Base-by-base conservation (phyloP, 1,139 yeast genomes). In the Meyerozyma carpophila region DNA sequence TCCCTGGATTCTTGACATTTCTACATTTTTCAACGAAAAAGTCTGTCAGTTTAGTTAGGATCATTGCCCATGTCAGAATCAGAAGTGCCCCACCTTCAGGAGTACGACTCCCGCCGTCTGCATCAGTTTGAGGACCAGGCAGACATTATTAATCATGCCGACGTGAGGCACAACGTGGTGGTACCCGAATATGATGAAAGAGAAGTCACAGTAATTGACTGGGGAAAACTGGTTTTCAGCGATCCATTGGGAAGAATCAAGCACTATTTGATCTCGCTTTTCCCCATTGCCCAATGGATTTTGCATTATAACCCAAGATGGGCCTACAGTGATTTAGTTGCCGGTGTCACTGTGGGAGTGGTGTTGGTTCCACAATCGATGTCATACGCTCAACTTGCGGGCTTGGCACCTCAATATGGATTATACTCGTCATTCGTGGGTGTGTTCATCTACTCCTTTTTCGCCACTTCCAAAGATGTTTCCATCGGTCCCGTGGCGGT, bases 401-500 rank as follows among this genome's bases (percentile, higher is more conserved):
- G 88, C 3, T 75, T 91, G 48, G 75, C 81, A 5, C 81, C 96
- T 5, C 84, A 90, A 62, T 90, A 82, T 54, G 98, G 98, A 42
- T 75, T 91, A 42, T 91, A 91, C 65, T 87, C 96, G 24, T 86
- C 96, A 0, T 91, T 91, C 58, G 85, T 91, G 41, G 98, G 98
- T 58, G 95, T 90, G 14, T 79, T 89, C 60, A 79, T 86, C 45
- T 91, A 91, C 62, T 84, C 95, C 41, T 78, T 90, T 56, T 91
- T 91, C 62, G 98, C 97, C 13, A 91, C 97, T 14, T 86, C 95
- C 16, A 91, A 90, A 65, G 98, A 91, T 72, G 96, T 91, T 39
- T 85, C 94, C 49, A 90, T 91, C 56, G 98, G 97, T 28, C 97
- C 98, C 5, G 98, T 91, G 34, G 98, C 98, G 2, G 97, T 91